A percentile compares a stretch with the other conserved stretches of the same genome.
Conservation (phyloP, 2,329 filamentous ascomycete species). For the Cercospora janseana region DNA sequence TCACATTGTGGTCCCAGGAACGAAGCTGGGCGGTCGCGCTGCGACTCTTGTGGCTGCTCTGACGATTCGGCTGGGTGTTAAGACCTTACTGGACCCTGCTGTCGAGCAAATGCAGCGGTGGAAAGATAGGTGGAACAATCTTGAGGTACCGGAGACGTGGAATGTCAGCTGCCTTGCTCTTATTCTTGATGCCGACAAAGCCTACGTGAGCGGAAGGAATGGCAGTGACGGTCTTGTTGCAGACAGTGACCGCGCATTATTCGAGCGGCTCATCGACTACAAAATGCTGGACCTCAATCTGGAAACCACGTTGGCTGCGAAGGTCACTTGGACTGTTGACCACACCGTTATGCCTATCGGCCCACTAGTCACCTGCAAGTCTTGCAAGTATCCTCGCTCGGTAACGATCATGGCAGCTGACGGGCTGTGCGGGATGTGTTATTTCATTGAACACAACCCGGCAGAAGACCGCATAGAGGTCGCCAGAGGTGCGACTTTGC, state of each 20-base stretch:
- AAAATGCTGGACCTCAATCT: conserved; percentile 22
- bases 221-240: conserved; percentile 1
- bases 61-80: conserved; percentile 16
- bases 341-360: conserved; percentile 15
- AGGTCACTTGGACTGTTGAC: conserved; percentile 14
- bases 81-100: conserved; percentile 15
- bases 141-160: conserved; percentile 22
- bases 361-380: conserved; percentile 13
- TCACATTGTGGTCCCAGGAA: conserved; percentile 22
- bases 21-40: conserved; percentile 13
- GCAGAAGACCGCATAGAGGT: not conserved
- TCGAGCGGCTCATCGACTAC: conserved; percentile 20
- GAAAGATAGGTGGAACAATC: conserved; percentile 16
- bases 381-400: conserved; percentile 16
- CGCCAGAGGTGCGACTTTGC: not conserved
- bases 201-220: conserved; percentile 1
- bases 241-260: conserved; percentile 10
- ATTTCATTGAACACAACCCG: conserved; percentile 6
- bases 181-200: conserved; percentile 19
- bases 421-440: conserved; percentile 15
- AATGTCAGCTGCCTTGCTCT: conserved; percentile 19
- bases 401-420: conserved; percentile 18
- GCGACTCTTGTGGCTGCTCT: conserved; percentile 17
- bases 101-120: conserved; percentile 12
- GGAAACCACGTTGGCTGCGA: conserved; percentile 12